Percentiles rank a stretch among this genome's conserved stretches.
These are phyloP conservation scores for Phytophthora tentaculata DNA, from an alignment of 352 stramenopile genomes.

Conservation along the genomic window DNA sequence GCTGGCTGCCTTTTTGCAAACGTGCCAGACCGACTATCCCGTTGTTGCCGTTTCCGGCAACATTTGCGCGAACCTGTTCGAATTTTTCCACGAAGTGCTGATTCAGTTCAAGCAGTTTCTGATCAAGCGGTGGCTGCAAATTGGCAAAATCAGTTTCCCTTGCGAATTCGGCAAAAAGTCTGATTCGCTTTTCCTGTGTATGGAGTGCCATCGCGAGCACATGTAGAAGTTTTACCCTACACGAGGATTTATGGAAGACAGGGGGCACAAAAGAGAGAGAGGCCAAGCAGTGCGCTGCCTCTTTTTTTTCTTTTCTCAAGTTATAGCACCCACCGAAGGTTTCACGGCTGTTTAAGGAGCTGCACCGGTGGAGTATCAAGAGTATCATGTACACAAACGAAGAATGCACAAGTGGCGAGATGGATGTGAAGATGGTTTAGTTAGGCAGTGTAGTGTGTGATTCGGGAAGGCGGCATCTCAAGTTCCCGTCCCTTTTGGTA, in stretches of 20 bases:
- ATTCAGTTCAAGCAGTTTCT: slow-evolving; percentile 76
- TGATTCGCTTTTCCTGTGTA: slow-evolving; percentile 76
- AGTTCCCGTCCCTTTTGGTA: slow-evolving; percentile 30
- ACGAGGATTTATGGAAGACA: too few species aligned
- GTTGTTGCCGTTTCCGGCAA: slow-evolving; percentile 39
- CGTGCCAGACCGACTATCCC: slow-evolving; percentile 24
- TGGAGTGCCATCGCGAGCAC: slow-evolving; percentile 86
- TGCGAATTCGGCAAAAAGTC: slow-evolving; percentile 88
- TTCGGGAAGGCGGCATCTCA: not conserved
- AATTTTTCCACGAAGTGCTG: slow-evolving; percentile 70
- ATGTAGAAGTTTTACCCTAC: slow-evolving; percentile 31
- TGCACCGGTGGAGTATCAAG: slow-evolving; percentile 19
- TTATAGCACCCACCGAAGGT: slow-evolving; percentile 7
- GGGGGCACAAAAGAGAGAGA: slow-evolving; percentile 3
- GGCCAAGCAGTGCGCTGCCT: slow-evolving; percentile 33
- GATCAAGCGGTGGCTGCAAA: slow-evolving; percentile 60
- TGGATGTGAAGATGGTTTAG: slow-evolving; percentile 12
- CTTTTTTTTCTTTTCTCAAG: slow-evolving; percentile 1
- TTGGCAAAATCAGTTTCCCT: slow-evolving; percentile 64
- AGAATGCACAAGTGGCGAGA: not conserved
- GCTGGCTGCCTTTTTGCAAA: slow-evolving; percentile 63
- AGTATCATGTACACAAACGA: slow-evolving; percentile 29
- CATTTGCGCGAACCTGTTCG: slow-evolving; percentile 64
- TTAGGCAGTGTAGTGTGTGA: slow-evolving; percentile 8
- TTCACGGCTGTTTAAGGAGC: slow-evolving; percentile 9